Base-by-base conservation (phyloP, 306 rosid species). In the Pyrus communis region DNA sequence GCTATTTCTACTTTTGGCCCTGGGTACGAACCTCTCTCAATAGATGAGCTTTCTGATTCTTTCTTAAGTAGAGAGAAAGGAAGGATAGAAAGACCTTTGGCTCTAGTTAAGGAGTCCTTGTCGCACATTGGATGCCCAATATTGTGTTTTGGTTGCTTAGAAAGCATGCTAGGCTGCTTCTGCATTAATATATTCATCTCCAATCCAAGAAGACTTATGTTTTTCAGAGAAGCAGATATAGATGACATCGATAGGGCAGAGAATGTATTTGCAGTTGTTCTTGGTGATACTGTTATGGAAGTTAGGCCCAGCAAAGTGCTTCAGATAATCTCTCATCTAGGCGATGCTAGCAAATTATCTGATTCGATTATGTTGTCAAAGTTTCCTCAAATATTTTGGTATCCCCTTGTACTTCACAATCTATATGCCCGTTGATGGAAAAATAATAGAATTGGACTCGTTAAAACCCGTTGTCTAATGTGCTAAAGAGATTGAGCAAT, bases 111-210 rank as follows among this genome's bases (percentile, higher is more conserved):
- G 85, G 88, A 89, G 46, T 89, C 87, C 54, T 87, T 87, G 88
- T 82, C 86, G 14, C 90, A 81, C 51, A 85, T 86, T 7, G 84
- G 93, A 75, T 89, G 89, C 82, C 81, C 91, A 0, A 70, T 85
- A 54, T 77, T 87, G 12, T 87, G 88, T 77, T 75, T 83, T 4
- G 84, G 89, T 31, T 84, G 31, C 57, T 74, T 63, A 40, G 79
- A 83, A 49, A 61, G 74, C 46, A 74, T 69, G 69, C 70, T 67
- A 25, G 82, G 85, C 27, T 81, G 80, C 61, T 75, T 88, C 67
- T 81, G 42, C 78, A 79, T 86, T 81, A 70, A 82, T 75, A 79
- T 88, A 61, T 84, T 86, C 43, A 82, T 85, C 45, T 85, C 88
- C 33, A 82, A 88, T 78, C 88, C 91, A 11, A 83, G 89, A 61